Percentiles rank a stretch among this genome's conserved stretches.
phyloP scores from a whole-genome alignment of 768 basidiomycete species.

The Coprinellus micaceus region DNA sequence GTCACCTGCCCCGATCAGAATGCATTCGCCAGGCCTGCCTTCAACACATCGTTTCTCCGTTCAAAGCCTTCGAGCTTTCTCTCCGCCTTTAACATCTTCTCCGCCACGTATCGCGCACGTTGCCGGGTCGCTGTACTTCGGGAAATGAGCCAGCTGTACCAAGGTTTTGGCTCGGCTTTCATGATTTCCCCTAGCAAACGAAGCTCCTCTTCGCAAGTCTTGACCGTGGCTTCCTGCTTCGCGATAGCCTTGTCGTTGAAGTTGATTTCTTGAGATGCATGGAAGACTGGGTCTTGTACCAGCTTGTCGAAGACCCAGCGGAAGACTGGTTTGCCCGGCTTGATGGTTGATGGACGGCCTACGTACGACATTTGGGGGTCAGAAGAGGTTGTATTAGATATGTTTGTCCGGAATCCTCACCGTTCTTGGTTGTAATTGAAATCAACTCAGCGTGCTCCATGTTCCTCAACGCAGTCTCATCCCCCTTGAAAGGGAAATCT shows the following conservation, averaged over 20 bases:
- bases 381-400: neutral
- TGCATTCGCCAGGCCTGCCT: slow-evolving; percentile 48
- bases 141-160: slow-evolving; percentile 30
- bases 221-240: slow-evolving; percentile 59
- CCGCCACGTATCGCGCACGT: slow-evolving; percentile 64
- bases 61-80: slow-evolving; percentile 69
- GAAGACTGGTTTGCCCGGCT: slow-evolving; percentile 89
- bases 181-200: slow-evolving; percentile 62
- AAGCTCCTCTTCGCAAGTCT: slow-evolving; percentile 75
- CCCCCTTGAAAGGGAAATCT: slow-evolving; percentile 89
- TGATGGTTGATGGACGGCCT: slow-evolving; percentile 82
- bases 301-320: slow-evolving; percentile 81
- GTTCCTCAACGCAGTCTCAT: slow-evolving; percentile 71
- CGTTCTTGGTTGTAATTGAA: slow-evolving; percentile 70
- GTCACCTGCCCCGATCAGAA: slow-evolving; percentile 22
- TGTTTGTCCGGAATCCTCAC: slow-evolving; percentile 30
- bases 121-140: slow-evolving; percentile 51
- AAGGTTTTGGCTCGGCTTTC: slow-evolving; percentile 38
- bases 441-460: slow-evolving; percentile 92
- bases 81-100: slow-evolving; percentile 71
- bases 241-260: slow-evolving; percentile 68
- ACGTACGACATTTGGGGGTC: neutral
- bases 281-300: slow-evolving; percentile 73
- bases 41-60: slow-evolving; percentile 64
- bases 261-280: slow-evolving; percentile 76